Conservation (phyloP, 1,139 yeast genomes). For the Saccharomyces uvarum region DNA sequence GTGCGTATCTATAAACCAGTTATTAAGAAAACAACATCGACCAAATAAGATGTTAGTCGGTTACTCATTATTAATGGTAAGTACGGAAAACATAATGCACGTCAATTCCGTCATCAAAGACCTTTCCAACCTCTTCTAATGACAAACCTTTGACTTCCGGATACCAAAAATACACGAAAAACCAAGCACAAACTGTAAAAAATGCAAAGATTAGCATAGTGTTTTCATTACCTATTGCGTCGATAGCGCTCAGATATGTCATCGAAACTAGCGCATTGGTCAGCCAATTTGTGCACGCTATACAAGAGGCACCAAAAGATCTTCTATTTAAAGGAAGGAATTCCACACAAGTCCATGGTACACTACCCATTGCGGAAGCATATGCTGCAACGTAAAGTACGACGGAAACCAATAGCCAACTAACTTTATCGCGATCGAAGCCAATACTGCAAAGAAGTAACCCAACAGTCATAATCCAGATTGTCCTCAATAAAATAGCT, state of each 20-base stretch:
- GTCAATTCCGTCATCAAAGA: conserved; percentile 38
- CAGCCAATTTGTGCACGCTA: conserved; percentile 41
- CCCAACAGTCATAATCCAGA: conserved; percentile 39
- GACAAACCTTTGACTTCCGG: conserved; percentile 45
- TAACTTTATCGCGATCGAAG: conserved; percentile 17
- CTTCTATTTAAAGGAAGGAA: conserved; percentile 40
- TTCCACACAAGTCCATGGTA: conserved; percentile 45
- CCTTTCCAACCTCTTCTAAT: conserved; percentile 38
- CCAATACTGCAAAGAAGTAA: conserved; percentile 26
- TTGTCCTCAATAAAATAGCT: conserved; percentile 46
- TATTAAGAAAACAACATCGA: not conserved
- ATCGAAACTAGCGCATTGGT: conserved; percentile 37
- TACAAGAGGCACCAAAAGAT: conserved; percentile 39
- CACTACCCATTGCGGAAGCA: conserved; percentile 41
- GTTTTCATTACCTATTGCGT: conserved; percentile 29
- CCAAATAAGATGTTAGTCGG: not conserved
- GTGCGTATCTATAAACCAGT: not conserved
- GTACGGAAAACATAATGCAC: conserved; percentile 31
- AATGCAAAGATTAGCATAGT: conserved; percentile 37
- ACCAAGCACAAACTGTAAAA: conserved; percentile 36
- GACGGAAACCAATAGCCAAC: conserved; percentile 31
- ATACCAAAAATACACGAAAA: conserved; percentile 37
- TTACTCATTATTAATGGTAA: conserved; percentile 16
- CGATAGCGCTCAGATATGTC: conserved; percentile 35
- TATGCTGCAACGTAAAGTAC: conserved; percentile 39